phyloP scores from a whole-genome alignment of 169 alveolate species.

The Amoebophrya sp. region DNA sequence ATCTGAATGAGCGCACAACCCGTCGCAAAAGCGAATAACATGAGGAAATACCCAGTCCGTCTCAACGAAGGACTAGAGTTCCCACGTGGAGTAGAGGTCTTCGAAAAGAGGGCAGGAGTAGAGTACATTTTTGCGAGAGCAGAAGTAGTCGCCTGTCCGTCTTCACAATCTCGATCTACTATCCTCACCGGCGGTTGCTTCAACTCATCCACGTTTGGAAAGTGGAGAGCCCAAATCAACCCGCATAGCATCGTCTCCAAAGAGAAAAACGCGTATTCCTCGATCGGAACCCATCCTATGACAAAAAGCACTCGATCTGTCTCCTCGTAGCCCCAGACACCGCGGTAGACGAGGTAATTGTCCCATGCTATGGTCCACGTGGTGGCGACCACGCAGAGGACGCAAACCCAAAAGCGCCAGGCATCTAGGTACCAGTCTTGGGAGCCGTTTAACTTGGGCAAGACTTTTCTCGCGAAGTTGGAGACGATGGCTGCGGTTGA shows the following conservation, averaged over 20 bases:
- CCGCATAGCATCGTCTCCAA: neutral
- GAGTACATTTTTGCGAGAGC: too few relatives aligned
- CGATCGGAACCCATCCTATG: neutral
- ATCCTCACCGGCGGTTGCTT: neutral
- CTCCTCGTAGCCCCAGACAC: neutral
- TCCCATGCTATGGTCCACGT: neutral
- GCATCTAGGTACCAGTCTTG: neutral
- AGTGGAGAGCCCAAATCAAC: neutral
- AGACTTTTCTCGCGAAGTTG: neutral
- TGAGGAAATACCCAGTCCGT: too few relatives aligned
- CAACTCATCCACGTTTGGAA: neutral
- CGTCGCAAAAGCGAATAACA: too few relatives aligned
- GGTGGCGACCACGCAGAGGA: neutral
- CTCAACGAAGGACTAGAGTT: too few relatives aligned
- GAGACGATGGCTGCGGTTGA: neutral
- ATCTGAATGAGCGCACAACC: too few relatives aligned
- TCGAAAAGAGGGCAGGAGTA: too few relatives aligned
- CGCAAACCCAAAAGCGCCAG: neutral
- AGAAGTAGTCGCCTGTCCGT: too few relatives aligned
- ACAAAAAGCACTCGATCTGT: neutral
- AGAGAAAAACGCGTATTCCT: neutral
- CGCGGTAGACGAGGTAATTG: constrained; percentile 9
- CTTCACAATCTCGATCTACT: too few relatives aligned
- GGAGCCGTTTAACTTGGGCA: neutral
- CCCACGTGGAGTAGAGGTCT: too few relatives aligned